Evolutionary conservation across 2,329 filamentous ascomycete species (phyloP), one percentile per base, ranked within the genome.

Genomic region (Chaetomium olivaceum): DNA sequence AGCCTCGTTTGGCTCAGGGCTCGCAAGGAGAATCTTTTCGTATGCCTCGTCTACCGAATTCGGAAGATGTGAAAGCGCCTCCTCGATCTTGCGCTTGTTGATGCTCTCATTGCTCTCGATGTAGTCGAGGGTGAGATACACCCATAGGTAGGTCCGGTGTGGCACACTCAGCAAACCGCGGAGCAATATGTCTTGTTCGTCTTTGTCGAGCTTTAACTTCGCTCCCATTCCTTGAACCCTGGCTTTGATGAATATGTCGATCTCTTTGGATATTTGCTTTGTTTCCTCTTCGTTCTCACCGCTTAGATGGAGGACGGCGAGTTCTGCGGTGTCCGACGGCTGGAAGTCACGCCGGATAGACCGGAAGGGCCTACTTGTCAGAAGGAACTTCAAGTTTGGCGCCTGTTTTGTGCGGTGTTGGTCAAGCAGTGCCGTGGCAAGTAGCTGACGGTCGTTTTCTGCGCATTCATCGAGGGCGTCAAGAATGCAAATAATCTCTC

Each of bases 61-160:
- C 2, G 73, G 73, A 1, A 74, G 25, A 21, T 63, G 21, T 14
- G 57, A 62, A 2, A 71, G 58, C 1, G 70, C 60, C 1, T 62
- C 9, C 5, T 68, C 51, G 1, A 74, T 62, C 14, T 62, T 58
- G 27, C 29, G 19, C 3, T 12, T 29, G n/a, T 64, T 64, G 12
- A 66, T 60, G 31, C 65, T 58, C 1, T 58, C 58, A 3, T 46
- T 69, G 3, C 64, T 52, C 6, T 73, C 54, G 33, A 80, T 74
- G 3, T 77, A 68, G 11, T 75, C 67, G 2, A 80, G 68, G 0
- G 69, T 76, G 0, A 79, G 73, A 64, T 73, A 62, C 1, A 80
- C 71, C 79, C 79, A 80, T 0, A 80, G 73, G 66, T 80, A 81
- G 1, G 77, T 81, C 11, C 75, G 72, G 31, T 79, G 70, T 2